Percentiles rank a stretch among this genome's conserved stretches.
Conservation (phyloP, 73 alveolate species). For the Diophrys sp. region DNA sequence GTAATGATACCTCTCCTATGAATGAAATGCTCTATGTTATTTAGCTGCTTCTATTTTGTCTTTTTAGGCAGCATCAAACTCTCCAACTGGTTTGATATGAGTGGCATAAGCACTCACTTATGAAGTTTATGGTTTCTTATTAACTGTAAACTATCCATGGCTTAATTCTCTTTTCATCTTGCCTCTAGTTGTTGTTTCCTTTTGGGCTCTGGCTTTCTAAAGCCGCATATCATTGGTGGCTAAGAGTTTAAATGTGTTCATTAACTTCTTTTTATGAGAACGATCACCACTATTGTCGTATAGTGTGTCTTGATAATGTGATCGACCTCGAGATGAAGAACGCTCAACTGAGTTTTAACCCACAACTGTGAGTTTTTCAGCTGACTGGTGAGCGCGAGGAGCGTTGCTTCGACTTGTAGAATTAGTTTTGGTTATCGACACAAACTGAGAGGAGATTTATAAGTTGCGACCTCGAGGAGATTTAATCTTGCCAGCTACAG, state of each 20-base stretch:
- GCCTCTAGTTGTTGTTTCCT: not conserved
- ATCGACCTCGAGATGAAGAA: too few relatives aligned
- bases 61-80: not conserved
- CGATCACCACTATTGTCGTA: too few relatives aligned
- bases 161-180: slow-evolving; percentile 1
- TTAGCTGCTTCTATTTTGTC: not conserved
- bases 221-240: not conserved
- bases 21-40: not conserved
- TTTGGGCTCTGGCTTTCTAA: not conserved
- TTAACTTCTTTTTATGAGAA: slow-evolving; percentile 10
- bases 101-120: not conserved
- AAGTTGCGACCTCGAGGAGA: too few relatives aligned
- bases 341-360: too few relatives aligned
- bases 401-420: not conserved
- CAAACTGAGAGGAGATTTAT: too few relatives aligned
- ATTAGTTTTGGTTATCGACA: too few relatives aligned
- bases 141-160: not conserved
- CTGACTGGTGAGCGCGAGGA: too few relatives aligned
- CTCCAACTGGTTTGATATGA: not conserved
- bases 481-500: too few relatives aligned
- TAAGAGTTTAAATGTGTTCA: slow-evolving; percentile 9
- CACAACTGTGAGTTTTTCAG: too few relatives aligned
- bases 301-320: too few relatives aligned
- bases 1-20: slow-evolving; percentile 10
- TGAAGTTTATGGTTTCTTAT: not conserved